Conservation (phyloP, 2,329 filamentous ascomycete species). For the Rhynchosporium graminicola region DNA sequence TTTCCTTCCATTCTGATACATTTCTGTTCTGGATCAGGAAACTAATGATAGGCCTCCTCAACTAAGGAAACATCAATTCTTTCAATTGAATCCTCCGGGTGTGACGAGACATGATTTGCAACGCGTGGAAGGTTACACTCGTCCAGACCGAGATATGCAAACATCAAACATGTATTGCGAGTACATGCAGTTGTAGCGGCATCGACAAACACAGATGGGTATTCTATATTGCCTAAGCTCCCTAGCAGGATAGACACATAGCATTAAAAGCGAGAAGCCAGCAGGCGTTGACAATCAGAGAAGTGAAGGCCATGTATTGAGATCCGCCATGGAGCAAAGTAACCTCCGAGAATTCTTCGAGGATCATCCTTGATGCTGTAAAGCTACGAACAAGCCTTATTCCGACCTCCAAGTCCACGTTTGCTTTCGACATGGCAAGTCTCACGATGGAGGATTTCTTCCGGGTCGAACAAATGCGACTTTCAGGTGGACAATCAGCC, state of each 20-base stretch:
- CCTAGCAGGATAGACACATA: no score
- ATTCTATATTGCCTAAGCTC: no score
- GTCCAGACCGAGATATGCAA: no score
- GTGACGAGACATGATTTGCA: background rate
- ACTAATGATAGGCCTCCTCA: background rate
- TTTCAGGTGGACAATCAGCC: background rate
- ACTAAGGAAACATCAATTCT: background rate
- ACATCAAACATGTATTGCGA: background rate
- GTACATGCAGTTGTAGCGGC: background rate
- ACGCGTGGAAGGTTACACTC: background rate
- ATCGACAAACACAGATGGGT: background rate
- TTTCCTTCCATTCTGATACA: background rate
- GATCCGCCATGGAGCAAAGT: background rate
- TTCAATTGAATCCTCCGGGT: conserved; percentile 1
- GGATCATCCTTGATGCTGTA: conserved; percentile 1
- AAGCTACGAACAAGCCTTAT: background rate
- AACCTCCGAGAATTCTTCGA: background rate
- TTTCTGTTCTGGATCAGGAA: conserved; percentile 3
- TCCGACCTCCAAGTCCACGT: conserved; percentile 3
- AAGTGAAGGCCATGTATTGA: background rate
- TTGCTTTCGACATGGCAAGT: background rate
- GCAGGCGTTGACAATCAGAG: background rate
- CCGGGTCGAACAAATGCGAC: background rate
- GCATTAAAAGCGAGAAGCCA: background rate
- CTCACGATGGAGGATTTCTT: background rate